Base-by-base conservation (phyloP, 352 stramenopile genomes). In the Globisporangium iwayamae region DNA sequence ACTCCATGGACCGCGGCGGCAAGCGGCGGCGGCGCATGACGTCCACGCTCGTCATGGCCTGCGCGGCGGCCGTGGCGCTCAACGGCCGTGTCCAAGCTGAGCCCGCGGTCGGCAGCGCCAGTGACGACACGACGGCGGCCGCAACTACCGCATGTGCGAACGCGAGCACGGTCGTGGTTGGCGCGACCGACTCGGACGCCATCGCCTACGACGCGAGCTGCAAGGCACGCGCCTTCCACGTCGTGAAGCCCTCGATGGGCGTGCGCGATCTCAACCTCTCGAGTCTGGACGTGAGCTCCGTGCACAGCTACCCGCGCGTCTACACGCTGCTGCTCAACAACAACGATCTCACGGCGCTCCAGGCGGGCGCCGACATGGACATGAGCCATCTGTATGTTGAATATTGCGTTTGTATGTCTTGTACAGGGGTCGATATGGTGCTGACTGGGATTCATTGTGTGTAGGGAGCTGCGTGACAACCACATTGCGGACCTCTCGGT, bases 191-290 rank as follows among this genome's bases (percentile, higher is more conserved):
- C 34, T 65, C 65, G n/a, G 74, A 77, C 3, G 82, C 80, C 3
- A 71, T 89, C 51, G 80, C 81, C 30, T 91, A 86, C 67, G 74
- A 85, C 64, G 56, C 60, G 6, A 59, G 28, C 45, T 91, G 82
- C 73, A 68, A 64, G 30, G 51, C 70, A 36, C 76, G 76, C 39
- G 64, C 32, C 8, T 87, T 87, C 65, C 63, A 72, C 45, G 79
- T 89, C 60, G 55, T 73, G 22, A 53, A 63, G 20, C 72, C 66
- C 22, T 66, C 65, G 34, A 63, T 46, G 8, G 60, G 73, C 14
- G 69, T 74, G n/a, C 63, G 69, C n/a, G 79, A 65, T 43, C 70
- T 91, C 28, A 91, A 91, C 69, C 58, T 89, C n/a, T 89, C 79
- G 43, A 79, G 86, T 39, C 66, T 89, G 38, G 70, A 87, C 54